These are phyloP conservation scores for Monosporozyma aerobia DNA, from an alignment of 805 yeast genomes.

Conservation along the genomic window DNA sequence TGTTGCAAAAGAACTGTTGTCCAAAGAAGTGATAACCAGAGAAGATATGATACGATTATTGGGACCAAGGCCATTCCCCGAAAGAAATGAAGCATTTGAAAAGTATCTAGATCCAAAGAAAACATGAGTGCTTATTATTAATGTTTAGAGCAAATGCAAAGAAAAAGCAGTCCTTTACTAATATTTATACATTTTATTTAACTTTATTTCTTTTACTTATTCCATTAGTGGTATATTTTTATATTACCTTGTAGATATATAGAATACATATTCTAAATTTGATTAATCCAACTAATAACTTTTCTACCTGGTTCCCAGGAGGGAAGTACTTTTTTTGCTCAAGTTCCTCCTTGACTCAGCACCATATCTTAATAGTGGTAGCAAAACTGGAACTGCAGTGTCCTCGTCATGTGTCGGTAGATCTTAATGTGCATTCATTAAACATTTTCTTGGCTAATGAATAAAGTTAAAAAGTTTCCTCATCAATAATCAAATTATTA, in stretches of 20 bases:
- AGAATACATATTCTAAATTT: background rate
- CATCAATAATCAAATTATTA: slow-evolving; percentile 27
- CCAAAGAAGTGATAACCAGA: slow-evolving; percentile 85
- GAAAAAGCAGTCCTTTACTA: background rate
- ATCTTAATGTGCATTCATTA: background rate
- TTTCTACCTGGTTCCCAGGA: too few relatives aligned
- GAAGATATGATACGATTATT: slow-evolving; percentile 86
- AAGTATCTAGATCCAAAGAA: slow-evolving; percentile 52
- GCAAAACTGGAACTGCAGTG: too few relatives aligned
- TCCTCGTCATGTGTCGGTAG: background rate
- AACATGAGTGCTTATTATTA: background rate
- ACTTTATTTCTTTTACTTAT: background rate
- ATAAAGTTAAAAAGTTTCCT: slow-evolving; percentile 23
- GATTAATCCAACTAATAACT: background rate
- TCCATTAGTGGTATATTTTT: slow-evolving; percentile 3
- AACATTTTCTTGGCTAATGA: background rate
- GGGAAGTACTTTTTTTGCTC: too few relatives aligned
- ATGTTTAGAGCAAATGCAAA: background rate
- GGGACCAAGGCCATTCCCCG: slow-evolving; percentile 90
- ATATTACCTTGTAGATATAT: slow-evolving; percentile 5
- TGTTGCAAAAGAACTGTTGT: slow-evolving; percentile 79
- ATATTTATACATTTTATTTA: background rate
- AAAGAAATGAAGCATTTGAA: slow-evolving; percentile 84
- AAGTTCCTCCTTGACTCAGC: too few relatives aligned
- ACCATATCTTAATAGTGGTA: too few relatives aligned